Percentiles rank a stretch among this genome's conserved stretches.
phyloP scores from a whole-genome alignment of 306 rosid species.

The apple (Malus domestica) region ASM211411v1 NC_041795.1:32331501-32332000 shows the following conservation, averaged over 20 bases:
- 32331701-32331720: no score
- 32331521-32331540: background rate
- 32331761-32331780: no score
- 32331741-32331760: no score
- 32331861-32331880: accelerated
- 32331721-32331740: no score
- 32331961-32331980: background rate
- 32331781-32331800: background rate
- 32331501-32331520: background rate
- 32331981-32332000: background rate
- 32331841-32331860: background rate
- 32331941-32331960: background rate
- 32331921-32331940: background rate
- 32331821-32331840: background rate
- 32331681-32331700: no score
- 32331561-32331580: background rate
- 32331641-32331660: background rate
- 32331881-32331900: no score
- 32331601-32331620: background rate
- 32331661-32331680: no score
- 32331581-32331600: background rate
- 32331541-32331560: background rate
- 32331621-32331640: background rate
- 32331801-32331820: background rate
- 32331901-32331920: background rate